Evolutionary conservation across 148 eudicot genomes (phyloP).

Genomic region (Polygonum aviculare): DNA sequence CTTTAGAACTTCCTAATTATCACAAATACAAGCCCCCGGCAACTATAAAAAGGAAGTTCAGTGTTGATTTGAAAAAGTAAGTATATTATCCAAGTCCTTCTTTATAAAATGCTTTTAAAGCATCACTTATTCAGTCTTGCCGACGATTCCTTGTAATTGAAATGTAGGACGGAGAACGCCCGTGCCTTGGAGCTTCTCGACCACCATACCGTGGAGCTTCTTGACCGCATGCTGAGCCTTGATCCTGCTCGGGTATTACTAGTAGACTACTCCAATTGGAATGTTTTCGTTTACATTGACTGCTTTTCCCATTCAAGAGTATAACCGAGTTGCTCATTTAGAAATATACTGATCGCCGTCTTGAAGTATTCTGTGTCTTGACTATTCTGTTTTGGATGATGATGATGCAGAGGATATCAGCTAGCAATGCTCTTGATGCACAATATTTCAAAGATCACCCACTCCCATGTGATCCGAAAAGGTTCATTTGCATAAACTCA

Average conservation of each 20-base stretch:
- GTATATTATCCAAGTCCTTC: slow-evolving; percentile 13
- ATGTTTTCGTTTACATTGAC: not conserved
- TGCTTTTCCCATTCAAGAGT: not conserved
- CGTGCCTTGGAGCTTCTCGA: slow-evolving; percentile 84
- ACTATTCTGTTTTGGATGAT: not conserved
- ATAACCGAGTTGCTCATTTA: no score
- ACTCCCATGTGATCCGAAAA: slow-evolving; percentile 84
- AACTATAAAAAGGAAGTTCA: slow-evolving; percentile 52
- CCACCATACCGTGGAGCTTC: not conserved
- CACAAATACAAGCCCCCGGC: slow-evolving; percentile 70
- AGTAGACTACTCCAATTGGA: not conserved
- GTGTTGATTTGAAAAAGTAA: slow-evolving; percentile 75
- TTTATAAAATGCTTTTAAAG: slow-evolving; percentile 16
- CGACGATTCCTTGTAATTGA: not conserved
- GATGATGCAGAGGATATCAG: slow-evolving; percentile 60
- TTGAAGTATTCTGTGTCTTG: not conserved
- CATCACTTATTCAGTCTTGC: not conserved
- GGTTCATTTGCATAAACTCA: slow-evolving; percentile 27
- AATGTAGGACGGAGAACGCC: slow-evolving; percentile 53
- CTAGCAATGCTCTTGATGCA: slow-evolving; percentile 87
- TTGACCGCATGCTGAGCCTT: slow-evolving; percentile 53
- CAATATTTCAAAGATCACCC: slow-evolving; percentile 90
- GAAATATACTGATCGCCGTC: no score
- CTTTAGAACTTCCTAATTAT: slow-evolving; percentile 76
- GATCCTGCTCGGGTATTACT: slow-evolving; percentile 70